phyloP scores from a whole-genome alignment of 108 stramenopile genomes.

The Licmophora abbreviata region DNA sequence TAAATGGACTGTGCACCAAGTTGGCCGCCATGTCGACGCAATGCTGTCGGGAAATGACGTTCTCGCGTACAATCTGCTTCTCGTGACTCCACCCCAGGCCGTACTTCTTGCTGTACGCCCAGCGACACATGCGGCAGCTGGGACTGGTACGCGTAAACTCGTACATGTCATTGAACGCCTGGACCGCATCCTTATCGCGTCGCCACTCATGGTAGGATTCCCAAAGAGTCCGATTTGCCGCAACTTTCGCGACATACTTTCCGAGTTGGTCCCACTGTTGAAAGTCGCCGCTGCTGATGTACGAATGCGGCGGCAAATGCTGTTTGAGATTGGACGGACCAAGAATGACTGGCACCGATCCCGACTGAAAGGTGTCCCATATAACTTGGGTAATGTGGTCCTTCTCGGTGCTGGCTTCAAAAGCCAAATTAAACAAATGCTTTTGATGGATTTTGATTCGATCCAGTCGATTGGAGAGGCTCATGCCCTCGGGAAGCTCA shows the following conservation, averaged over 20 bases:
- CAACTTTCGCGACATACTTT: slow-evolving; percentile 25
- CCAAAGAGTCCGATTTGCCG: slow-evolving; percentile 39
- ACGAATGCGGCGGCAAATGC: slow-evolving; percentile 40
- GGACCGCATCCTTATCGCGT: slow-evolving; percentile 19
- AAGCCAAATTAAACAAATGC: slow-evolving; percentile 55
- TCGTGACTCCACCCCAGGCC: slow-evolving; percentile 61
- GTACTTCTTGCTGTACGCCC: slow-evolving; percentile 58
- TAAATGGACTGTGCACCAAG: slow-evolving; percentile 29
- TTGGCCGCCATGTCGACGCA: slow-evolving; percentile 21
- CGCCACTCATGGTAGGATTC: slow-evolving; percentile 65
- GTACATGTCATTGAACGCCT: slow-evolving; percentile 29
- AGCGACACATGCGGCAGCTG: slow-evolving; percentile 54
- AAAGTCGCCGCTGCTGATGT: slow-evolving; percentile 34
- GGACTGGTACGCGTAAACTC: slow-evolving; percentile 24
- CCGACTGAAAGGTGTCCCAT: slow-evolving; percentile 54
- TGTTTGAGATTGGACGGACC: slow-evolving; percentile 52
- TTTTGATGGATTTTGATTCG: slow-evolving; percentile 32
- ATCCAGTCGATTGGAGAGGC: slow-evolving; percentile 19
- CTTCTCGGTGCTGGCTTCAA: slow-evolving; percentile 37
- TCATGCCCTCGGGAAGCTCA: slow-evolving; percentile 22
- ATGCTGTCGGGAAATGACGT: slow-evolving; percentile 21
- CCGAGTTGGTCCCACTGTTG: slow-evolving; percentile 29
- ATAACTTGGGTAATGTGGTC: slow-evolving; percentile 67
- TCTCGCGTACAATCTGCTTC: slow-evolving; percentile 32
- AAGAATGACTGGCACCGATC: slow-evolving; percentile 55